These are phyloP conservation scores for Claviceps humidiphila DNA, from an alignment of 2,329 filamentous ascomycete species.

Conservation along the genomic window DNA sequence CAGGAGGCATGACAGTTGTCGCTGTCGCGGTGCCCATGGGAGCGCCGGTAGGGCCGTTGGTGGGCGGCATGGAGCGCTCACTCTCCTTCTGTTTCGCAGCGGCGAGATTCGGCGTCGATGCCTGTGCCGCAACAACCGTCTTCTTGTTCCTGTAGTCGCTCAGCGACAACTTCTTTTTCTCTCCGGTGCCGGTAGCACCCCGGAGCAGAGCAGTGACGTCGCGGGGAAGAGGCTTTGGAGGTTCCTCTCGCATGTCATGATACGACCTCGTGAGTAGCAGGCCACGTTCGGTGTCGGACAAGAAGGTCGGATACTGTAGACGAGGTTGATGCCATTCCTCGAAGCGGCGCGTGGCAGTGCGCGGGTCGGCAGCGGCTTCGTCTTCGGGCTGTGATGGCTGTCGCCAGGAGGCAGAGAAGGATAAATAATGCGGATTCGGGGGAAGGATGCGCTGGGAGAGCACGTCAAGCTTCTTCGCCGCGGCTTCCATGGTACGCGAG, in stretches of 20 bases:
- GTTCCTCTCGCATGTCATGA: slow-evolving; percentile 43
- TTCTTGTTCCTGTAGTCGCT: slow-evolving; percentile 48
- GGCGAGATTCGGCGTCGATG: slow-evolving; percentile 23
- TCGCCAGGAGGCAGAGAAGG: slow-evolving; percentile 33
- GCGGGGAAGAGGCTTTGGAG: slow-evolving; percentile 24
- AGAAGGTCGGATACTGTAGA: slow-evolving; percentile 43
- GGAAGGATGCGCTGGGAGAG: slow-evolving; percentile 40
- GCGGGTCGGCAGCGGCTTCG: slow-evolving; percentile 12
- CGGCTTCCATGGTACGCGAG: slow-evolving; percentile 42
- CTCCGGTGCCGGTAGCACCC: slow-evolving; percentile 22
- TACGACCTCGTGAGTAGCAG: slow-evolving; percentile 42
- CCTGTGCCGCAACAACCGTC: slow-evolving; percentile 18
- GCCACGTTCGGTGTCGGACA: slow-evolving; percentile 45
- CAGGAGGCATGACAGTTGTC: slow-evolving; percentile 6
- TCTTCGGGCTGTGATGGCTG: slow-evolving; percentile 31
- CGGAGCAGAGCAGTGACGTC: slow-evolving; percentile 27
- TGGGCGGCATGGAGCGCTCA: slow-evolving; percentile 16
- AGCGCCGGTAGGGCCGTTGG: neutral
- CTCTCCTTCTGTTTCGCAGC: slow-evolving; percentile 19
- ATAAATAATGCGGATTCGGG: slow-evolving; percentile 39
- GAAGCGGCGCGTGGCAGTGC: slow-evolving; percentile 16
- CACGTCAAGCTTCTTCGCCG: slow-evolving; percentile 41
- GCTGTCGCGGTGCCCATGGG: neutral
- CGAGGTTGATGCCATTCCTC: slow-evolving; percentile 37
- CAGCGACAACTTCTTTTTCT: slow-evolving; percentile 44